These are phyloP conservation scores for Sphenostylis stenocarpa DNA, from an alignment of 306 rosid species.

Conservation along the genomic window DNA sequence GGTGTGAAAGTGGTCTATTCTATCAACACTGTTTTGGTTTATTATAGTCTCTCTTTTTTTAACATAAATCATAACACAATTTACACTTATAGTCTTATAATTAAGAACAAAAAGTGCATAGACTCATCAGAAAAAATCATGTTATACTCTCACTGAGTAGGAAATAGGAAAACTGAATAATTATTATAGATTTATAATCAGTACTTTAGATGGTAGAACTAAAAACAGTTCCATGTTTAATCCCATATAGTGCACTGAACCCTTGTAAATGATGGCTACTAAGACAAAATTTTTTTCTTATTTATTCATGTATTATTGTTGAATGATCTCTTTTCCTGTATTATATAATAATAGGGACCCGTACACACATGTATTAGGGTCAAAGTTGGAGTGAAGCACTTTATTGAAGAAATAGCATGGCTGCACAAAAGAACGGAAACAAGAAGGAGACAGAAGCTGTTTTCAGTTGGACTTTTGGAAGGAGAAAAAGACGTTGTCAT, in stretches of 20 bases:
- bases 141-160: no score
- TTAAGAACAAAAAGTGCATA: neutral
- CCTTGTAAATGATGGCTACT: constrained; percentile 20
- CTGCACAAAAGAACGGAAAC: constrained; percentile 36
- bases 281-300: neutral
- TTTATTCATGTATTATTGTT: neutral
- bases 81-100: neutral
- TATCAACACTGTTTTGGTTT: neutral
- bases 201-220: neutral
- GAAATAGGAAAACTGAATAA: neutral
- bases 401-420: constrained; percentile 32
- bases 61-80: neutral
- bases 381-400: constrained; percentile 36
- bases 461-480: constrained; percentile 30
- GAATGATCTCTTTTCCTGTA: neutral
- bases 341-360: neutral
- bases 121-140: no score
- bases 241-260: neutral
- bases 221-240: neutral
- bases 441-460: constrained; percentile 30
- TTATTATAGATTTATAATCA: neutral
- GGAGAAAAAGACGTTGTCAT: constrained; percentile 34
- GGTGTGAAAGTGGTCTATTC: neutral
- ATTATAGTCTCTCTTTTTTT: neutral
- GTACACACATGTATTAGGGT: neutral